Base-by-base conservation (phyloP, 139 green algal species). In the Edaphochlamys debaryana region DNA sequence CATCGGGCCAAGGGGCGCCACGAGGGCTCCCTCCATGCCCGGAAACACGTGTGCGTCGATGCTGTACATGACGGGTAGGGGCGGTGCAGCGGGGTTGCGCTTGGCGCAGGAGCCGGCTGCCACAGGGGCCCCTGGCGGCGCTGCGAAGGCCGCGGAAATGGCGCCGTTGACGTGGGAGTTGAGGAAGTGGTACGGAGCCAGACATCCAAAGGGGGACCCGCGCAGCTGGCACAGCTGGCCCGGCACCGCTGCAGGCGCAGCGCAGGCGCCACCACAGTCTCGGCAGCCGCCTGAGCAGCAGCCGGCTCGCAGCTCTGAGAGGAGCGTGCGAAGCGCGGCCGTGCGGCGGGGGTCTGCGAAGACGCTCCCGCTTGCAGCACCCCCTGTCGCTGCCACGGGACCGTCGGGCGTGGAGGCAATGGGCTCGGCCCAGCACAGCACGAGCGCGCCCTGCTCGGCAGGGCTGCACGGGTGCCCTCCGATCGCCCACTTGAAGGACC, bases 161-260 rank as follows among this genome's bases (percentile, higher is more conserved):
- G 87, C 41, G 15, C 92, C 92, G 34, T 84, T 72, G 23, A 89
- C 32, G 8, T 87, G 40, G 5, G 75, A 85, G 63, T 87, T 90
- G 48, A 37, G 37, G 34, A 96, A 95, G 67, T 95, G 91, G 27
- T 75, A 72, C 3, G 88, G 84, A 0, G 91, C 81, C 52, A 96
- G 84, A n/a, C 81, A 89, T 36, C 91, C 93, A 88, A 96, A 96
- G n/a, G 93, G 92, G 0, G 88, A 89, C 2, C 92, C 93, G 0
- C 71, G 58, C 6, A 89, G 83, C 15, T 48, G 56, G 3, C 84
- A 56, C 42, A 82, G 62, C 76, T 63, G 29, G 76, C 45, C 32
- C 2, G 30, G 69, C 30, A 11, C 19, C 6, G 58, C 3, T 37
- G 58, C 58, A 32, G 54, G 54, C 8, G 58, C 58, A 9, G 2